phyloP scores from a whole-genome alignment of 2,329 filamentous ascomycete genomes.

The Arthrocladium fulminans region DNA sequence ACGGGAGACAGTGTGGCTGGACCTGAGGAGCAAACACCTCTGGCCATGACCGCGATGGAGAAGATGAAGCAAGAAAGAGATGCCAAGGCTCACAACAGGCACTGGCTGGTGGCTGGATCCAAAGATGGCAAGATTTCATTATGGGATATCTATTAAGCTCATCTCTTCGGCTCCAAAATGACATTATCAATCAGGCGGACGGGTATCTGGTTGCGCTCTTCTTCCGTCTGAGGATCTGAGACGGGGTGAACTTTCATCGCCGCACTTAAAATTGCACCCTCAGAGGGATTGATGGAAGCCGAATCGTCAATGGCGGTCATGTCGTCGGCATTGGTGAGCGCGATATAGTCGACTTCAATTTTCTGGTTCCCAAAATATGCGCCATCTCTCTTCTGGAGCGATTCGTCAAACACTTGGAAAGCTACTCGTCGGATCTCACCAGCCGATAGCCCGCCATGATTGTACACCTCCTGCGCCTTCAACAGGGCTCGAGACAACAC shows the following conservation, averaged over 20 bases:
- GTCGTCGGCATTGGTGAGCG: conserved; percentile 78
- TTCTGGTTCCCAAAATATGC: conserved; percentile 23
- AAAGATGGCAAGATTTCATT: conserved; percentile 94
- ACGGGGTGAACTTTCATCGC: conserved; percentile 83
- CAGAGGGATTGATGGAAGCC: conserved; percentile 56
- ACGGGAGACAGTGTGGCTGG: neutral
- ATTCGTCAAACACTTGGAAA: conserved; percentile 46
- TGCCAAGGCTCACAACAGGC: conserved; percentile 57
- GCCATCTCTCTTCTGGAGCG: conserved; percentile 26
- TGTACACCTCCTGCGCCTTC: conserved; percentile 61
- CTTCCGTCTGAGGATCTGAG: conserved; percentile 63
- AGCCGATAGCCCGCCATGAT: conserved; percentile 45
- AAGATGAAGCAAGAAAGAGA: conserved; percentile 57
- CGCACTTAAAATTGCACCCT: conserved; percentile 77
- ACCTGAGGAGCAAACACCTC: neutral
- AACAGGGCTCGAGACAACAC: conserved; percentile 62
- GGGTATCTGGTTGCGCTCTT: conserved; percentile 63
- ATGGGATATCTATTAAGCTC: conserved; percentile 78
- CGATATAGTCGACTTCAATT: conserved; percentile 88
- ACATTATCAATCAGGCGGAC: conserved; percentile 95
- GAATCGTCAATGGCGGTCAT: conserved; percentile 75
- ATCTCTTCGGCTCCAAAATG: conserved; percentile 45
- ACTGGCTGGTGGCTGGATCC: conserved; percentile 83
- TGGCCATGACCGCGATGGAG: conserved; percentile 25
- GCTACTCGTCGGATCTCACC: conserved; percentile 65